Base-by-base conservation (phyloP, 1,284 basidiomycete genomes). In the Microbotryum silenes-acaulis region DNA sequence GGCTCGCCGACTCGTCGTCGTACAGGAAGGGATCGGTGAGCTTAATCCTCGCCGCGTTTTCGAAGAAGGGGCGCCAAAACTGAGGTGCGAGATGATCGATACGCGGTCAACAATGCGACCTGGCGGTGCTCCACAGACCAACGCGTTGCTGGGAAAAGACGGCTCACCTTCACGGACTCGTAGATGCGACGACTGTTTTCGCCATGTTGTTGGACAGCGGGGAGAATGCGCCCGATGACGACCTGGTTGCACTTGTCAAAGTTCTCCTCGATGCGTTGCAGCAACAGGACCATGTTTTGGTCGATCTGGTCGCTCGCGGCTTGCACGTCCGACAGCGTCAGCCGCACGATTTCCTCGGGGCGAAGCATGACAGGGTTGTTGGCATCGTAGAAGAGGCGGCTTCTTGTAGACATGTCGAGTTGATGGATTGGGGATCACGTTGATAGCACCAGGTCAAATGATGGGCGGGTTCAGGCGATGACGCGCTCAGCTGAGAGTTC, bases 51-150 rank as follows among this genome's bases (percentile, higher is more conserved):
- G 64, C 71, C 5, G 71, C 63, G 1, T 68, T 64, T 45, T 72
- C 71, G 45, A 71, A 70, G 62, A 72, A 70, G 6, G 67, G 60
- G 20, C 63, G 61, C 67, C 69, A 71, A 61, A 71, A 68, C 70
- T 71, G 61, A 33, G 7, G 61, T 33, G 10, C 10, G 29, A 9
- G 2, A 1, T 16, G 2, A 8, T 20, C 6, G 20, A 42, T 7
- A 21, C 10, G 31, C 33, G 6, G 33, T 56, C 27, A 61, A 54
- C 47, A 50, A 21, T 18, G 21, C 8, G 29, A 25, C 21, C 20
- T 45, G 23, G 7, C 37, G 16, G 46, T 23, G 23, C 55, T 25
- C 7, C 18, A 33, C 6, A 6, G 7, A 16, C 20, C 10, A 31
- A 27, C 57, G 20, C 44, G 45, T 10, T 1, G 21, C 16, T 12